phyloP scores from a whole-genome alignment of 805 yeast genomes.

The Brettanomyces anomalus region DNA sequence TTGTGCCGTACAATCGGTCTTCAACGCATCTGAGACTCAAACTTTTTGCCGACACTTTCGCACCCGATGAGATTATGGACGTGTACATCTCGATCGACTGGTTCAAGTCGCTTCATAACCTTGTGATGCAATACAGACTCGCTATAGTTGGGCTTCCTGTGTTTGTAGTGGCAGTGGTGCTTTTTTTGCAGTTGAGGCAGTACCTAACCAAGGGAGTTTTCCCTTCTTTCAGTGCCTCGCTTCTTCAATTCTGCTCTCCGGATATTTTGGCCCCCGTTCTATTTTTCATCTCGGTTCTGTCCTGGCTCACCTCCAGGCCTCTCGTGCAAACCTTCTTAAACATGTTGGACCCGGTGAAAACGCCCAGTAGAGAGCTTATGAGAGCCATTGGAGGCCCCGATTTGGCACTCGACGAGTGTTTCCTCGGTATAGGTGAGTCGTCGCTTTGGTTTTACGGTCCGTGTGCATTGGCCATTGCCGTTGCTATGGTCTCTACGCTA shows the following conservation, averaged over 20 bases:
- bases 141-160: conserved; percentile 65
- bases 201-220: conserved; percentile 32
- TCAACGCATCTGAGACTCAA: conserved; percentile 29
- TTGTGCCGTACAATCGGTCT: conserved; percentile 20
- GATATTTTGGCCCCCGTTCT: conserved; percentile 20
- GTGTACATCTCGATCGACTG: conserved; percentile 41
- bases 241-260: conserved; percentile 29
- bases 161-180: conserved; percentile 41
- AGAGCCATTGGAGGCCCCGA: conserved; percentile 28
- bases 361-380: conserved; percentile 34
- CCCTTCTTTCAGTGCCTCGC: conserved; percentile 37
- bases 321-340: conserved; percentile 31
- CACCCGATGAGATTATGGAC: conserved; percentile 28
- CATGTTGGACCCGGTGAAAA: conserved; percentile 26
- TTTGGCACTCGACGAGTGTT: conserved; percentile 45
- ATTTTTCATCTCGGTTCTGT: conserved; percentile 26
- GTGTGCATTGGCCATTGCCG: conserved; percentile 38
- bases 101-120: conserved; percentile 51
- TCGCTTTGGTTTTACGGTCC: conserved; percentile 53
- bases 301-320: conserved; percentile 28
- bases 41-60: conserved; percentile 37
- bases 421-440: conserved; percentile 56
- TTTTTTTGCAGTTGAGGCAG: conserved; percentile 44
- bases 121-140: conserved; percentile 71
- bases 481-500: conserved; percentile 32